phyloP scores from a whole-genome alignment of 345 rosid genomes.

The Kandelia obovata region DNA sequence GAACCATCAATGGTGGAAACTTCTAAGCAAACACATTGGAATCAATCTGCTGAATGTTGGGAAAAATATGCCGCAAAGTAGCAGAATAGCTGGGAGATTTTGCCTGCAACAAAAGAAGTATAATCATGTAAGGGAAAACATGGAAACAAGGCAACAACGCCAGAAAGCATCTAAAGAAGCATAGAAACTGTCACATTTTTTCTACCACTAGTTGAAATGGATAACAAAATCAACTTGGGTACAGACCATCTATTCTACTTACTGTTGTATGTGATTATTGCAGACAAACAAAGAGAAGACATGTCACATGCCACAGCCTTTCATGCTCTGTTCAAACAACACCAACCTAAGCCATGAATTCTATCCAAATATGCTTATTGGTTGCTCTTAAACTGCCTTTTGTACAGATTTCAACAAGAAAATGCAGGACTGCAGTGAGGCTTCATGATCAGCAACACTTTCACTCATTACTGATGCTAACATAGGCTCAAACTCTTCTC shows the following conservation, averaged over 20 bases:
- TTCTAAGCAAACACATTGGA: constrained; percentile 42
- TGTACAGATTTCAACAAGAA: not conserved
- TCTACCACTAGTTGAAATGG: not conserved
- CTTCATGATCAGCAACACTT: too few species aligned
- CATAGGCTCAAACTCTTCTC: not conserved
- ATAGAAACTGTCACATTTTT: not conserved
- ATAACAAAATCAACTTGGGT: not conserved
- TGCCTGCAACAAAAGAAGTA: constrained; percentile 47
- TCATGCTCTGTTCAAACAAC: not conserved
- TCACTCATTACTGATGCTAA: too few species aligned
- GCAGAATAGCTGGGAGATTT: constrained; percentile 53
- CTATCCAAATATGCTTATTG: not conserved
- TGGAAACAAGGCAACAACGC: not conserved
- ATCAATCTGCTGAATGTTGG: constrained; percentile 82
- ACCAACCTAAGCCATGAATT: not conserved
- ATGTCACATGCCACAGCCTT: not conserved
- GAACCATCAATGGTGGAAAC: not conserved
- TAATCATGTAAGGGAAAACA: not conserved
- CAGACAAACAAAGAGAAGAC: not conserved
- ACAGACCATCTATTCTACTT: not conserved
- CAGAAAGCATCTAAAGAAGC: not conserved
- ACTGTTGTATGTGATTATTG: not conserved
- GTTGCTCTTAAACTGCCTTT: not conserved
- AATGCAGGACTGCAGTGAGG: not conserved
- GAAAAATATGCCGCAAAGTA: constrained; percentile 55